Conservation (phyloP, 1,284 basidiomycete species). For the Trametes polyzona region DNA sequence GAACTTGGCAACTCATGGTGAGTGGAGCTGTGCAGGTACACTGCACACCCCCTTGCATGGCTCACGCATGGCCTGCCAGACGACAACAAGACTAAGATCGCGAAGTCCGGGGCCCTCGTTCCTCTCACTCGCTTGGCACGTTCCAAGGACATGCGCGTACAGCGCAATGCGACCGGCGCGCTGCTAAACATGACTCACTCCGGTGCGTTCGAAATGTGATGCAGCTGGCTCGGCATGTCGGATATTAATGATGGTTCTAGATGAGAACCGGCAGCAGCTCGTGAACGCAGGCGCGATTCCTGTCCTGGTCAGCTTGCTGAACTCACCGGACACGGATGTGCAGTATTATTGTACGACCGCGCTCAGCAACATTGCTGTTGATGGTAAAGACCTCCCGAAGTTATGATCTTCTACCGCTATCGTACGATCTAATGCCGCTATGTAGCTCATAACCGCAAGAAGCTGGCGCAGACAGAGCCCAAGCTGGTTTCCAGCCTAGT, state of each 20-base stretch:
- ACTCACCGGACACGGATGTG: conserved; percentile 98
- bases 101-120: conserved; percentile 97
- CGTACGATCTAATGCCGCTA: not conserved
- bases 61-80: conserved; percentile 51
- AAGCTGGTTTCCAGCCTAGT: conserved; percentile 96
- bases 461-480: conserved; percentile 93
- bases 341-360: conserved; percentile 99
- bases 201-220: conserved; percentile 52
- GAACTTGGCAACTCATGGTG: conserved; percentile 97
- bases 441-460: conserved; percentile 84
- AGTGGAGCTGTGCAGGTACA: conserved; percentile 31
- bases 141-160: conserved; percentile 99
- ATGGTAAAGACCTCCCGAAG: conserved; percentile 78
- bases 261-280: conserved; percentile 98
- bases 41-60: not conserved
- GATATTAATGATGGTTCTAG: conserved; percentile 44
- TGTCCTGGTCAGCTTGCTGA: conserved; percentile 93
- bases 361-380: conserved; percentile 97
- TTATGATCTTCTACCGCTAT: too few species aligned
- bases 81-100: conserved; percentile 99
- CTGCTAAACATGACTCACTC: conserved; percentile 99
- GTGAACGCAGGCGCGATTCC: conserved; percentile 99
- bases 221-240: conserved; percentile 4
- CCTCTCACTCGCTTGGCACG: conserved; percentile 95
- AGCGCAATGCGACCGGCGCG: conserved; percentile 98